Percentiles rank a stretch among this genome's conserved stretches.
phyloP scores from a whole-genome alignment of 83 land plant species.

The Picea abies region DNA sequence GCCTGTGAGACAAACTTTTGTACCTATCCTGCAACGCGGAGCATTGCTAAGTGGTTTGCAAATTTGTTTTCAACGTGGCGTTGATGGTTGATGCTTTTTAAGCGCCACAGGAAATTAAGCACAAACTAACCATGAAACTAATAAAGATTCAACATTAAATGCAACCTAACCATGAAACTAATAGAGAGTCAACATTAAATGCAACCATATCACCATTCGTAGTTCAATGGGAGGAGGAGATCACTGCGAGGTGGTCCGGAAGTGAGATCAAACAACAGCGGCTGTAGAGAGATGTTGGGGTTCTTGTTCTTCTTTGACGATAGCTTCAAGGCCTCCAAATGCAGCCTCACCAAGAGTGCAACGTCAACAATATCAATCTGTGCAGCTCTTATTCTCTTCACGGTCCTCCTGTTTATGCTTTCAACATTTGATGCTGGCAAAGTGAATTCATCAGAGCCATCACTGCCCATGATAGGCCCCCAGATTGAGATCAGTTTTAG shows the following conservation, averaged over 20 bases:
- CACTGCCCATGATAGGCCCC: conserved; percentile 11
- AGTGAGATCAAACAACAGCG: background rate
- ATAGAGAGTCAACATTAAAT: no score
- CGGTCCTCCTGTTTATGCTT: conserved; percentile 52
- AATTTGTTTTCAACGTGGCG: no score
- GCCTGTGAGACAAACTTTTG: no score
- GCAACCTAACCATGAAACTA: no score
- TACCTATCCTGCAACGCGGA: no score
- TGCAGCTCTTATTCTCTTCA: conserved; percentile 29
- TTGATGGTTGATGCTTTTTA: no score
- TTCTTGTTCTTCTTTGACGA: conserved; percentile 9
- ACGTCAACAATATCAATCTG: conserved; percentile 52
- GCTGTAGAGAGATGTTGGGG: background rate
- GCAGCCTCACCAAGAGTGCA: conserved; percentile 29
- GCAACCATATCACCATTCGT: no score
- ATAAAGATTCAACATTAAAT: no score
- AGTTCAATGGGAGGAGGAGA: background rate
- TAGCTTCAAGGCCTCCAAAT: conserved; percentile 11
- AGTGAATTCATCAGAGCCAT: conserved; percentile 11
- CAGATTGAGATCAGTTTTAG: conserved; percentile 16
- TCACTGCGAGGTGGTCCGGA: background rate
- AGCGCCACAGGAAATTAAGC: no score
- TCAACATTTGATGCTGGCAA: conserved; percentile 36
- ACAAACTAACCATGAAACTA: no score
- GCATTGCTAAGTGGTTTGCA: no score